phyloP scores from a whole-genome alignment of 768 basidiomycete genomes.

The Boletus insuetus region DNA sequence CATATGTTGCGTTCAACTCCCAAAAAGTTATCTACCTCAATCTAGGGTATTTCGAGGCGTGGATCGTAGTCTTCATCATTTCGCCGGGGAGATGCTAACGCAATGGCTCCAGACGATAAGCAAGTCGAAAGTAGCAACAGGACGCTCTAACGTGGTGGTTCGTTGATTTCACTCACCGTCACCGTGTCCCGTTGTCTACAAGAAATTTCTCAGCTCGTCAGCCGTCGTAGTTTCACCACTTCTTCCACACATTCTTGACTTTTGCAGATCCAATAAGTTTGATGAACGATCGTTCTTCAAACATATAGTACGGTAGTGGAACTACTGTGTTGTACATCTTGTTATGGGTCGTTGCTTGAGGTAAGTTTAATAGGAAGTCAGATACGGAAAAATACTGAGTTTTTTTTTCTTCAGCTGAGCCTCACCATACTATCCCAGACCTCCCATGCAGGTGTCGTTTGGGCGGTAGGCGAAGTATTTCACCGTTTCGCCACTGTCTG shows the following conservation, averaged over 20 bases:
- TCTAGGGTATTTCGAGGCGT: constrained; percentile 37
- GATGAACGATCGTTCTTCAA: constrained; percentile 43
- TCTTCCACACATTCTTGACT: neutral
- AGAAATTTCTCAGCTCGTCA: constrained; percentile 52
- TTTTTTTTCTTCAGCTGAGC: constrained; percentile 41
- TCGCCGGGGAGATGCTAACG: neutral
- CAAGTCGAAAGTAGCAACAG: neutral
- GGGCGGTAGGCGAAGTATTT: constrained; percentile 67
- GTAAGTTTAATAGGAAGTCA: constrained; percentile 32
- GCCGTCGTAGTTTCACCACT: constrained; percentile 3
- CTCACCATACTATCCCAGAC: constrained; percentile 53
- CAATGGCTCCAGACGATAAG: neutral
- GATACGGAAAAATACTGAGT: constrained; percentile 4
- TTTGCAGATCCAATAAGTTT: constrained; percentile 26
- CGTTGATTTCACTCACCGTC: no score
- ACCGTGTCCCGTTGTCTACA: constrained; percentile 29
- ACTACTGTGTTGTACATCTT: constrained; percentile 58
- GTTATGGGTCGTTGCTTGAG: constrained; percentile 67
- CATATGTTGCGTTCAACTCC: constrained; percentile 92
- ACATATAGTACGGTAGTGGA: constrained; percentile 58
- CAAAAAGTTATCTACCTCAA: constrained; percentile 83
- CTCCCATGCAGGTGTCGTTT: constrained; percentile 49
- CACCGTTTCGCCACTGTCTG: constrained; percentile 70
- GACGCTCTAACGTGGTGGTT: neutral
- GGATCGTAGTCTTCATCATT: neutral